Percentiles rank a stretch among this genome's conserved stretches.
These are phyloP conservation scores for Mucor mucedo DNA, from an alignment of 371 early-diverging fungal species.

Conservation along the genomic window DNA sequence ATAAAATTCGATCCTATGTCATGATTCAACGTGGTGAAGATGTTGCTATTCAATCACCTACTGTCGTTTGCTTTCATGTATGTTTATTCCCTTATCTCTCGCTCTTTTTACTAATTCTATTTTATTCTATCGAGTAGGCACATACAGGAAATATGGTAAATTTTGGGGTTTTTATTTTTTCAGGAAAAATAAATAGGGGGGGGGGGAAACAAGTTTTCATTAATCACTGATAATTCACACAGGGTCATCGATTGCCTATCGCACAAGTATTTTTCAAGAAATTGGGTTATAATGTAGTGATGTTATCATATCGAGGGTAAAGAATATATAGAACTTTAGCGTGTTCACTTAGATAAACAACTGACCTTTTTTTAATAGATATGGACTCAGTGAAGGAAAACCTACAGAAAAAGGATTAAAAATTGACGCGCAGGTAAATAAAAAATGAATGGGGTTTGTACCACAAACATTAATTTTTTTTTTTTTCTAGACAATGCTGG, in stretches of 20 bases:
- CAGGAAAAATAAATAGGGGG: not conserved
- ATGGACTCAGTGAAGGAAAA: constrained; percentile 87
- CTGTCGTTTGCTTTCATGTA: constrained; percentile 86
- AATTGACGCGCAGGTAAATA: constrained; percentile 84
- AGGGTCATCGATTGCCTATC: constrained; percentile 91
- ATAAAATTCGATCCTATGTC: constrained; percentile 77
- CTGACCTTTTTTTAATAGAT: constrained; percentile 46
- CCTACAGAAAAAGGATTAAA: constrained; percentile 88
- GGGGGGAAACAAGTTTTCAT: constrained; percentile 1
- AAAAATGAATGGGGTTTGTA: constrained; percentile 1
- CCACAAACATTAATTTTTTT: constrained; percentile 2
- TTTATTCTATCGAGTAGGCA: constrained; percentile 51
- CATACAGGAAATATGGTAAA: constrained; percentile 95
- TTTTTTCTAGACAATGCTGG: constrained; percentile 70
- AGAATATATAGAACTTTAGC: not conserved
- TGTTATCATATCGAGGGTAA: constrained; percentile 96
- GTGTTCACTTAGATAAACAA: too few relatives aligned
- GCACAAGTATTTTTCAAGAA: constrained; percentile 72
- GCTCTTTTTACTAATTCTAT: not conserved
- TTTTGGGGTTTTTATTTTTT: constrained; percentile 6
- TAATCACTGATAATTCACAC: constrained; percentile 1
- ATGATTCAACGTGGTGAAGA: constrained; percentile 66
- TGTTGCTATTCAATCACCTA: constrained; percentile 65
- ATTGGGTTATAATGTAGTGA: constrained; percentile 85
- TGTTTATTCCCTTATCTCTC: constrained; percentile 13